Conservation (phyloP, 1,284 basidiomycete species). For the Rhizoctonia solani region DNA sequence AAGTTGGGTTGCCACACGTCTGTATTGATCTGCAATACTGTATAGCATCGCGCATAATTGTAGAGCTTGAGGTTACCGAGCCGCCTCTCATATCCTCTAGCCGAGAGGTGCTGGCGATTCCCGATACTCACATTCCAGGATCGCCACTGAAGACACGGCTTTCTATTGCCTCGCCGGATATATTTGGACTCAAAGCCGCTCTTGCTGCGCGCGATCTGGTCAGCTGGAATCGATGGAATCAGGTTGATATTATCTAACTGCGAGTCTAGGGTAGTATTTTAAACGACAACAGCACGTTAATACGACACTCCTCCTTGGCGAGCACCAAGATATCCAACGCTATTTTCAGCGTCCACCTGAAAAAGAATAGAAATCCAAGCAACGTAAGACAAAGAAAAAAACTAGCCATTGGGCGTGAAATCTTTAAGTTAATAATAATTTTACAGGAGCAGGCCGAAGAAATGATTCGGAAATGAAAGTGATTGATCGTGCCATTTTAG, state of each 20-base stretch:
- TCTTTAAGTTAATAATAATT: background rate
- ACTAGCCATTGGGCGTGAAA: background rate
- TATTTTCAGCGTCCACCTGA: background rate
- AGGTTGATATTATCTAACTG: background rate
- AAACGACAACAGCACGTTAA: background rate
- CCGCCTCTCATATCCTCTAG: slow-evolving; percentile 21
- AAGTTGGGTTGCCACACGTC: background rate
- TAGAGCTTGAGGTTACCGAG: slow-evolving; percentile 11
- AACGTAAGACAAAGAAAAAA: background rate
- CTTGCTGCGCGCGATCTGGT: slow-evolving; percentile 31
- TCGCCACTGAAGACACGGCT: slow-evolving; percentile 1
- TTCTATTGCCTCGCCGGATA: slow-evolving; percentile 11
- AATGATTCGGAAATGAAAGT: slow-evolving; percentile 25
- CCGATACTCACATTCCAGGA: background rate
- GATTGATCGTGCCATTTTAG: background rate
- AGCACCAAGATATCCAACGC: slow-evolving; percentile 20
- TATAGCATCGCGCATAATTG: slow-evolving; percentile 1
- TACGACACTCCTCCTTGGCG: background rate
- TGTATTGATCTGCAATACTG: background rate
- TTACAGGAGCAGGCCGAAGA: slow-evolving; percentile 12
- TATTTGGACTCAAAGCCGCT: slow-evolving; percentile 14
- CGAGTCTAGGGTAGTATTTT: background rate
- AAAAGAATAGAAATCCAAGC: background rate
- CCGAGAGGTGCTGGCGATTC: background rate
- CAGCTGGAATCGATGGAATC: background rate